phyloP scores from a whole-genome alignment of 2,329 filamentous ascomycete genomes.

The Epichloe coenophiala region DNA sequence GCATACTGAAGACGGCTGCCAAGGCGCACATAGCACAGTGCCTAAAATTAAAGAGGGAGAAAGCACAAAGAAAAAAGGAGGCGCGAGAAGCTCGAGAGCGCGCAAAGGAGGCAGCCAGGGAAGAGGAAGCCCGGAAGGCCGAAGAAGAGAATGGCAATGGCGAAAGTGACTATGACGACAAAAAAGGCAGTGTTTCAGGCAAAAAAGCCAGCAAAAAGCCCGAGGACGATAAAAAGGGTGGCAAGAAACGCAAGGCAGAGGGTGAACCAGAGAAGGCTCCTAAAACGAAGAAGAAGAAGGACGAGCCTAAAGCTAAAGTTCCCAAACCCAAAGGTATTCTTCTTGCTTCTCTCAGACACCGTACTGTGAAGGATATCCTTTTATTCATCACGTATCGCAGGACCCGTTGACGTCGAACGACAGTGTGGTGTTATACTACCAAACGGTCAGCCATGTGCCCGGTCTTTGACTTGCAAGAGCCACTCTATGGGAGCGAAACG shows the following conservation, averaged over 20 bases:
- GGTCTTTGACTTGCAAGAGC: conserved; percentile 85
- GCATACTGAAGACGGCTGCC: conserved; percentile 61
- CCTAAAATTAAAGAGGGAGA: conserved; percentile 69
- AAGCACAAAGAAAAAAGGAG: conserved; percentile 69
- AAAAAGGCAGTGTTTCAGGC: conserved; percentile 23
- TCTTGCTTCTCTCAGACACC: not conserved
- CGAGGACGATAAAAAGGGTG: conserved; percentile 48
- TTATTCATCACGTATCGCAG: conserved; percentile 18
- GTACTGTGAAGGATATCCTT: not conserved
- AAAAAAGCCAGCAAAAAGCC: conserved; percentile 61
- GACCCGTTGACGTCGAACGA: conserved; percentile 84
- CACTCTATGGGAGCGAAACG: conserved; percentile 93
- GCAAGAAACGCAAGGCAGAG: conserved; percentile 69
- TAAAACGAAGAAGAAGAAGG: conserved; percentile 90
- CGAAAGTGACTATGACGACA: conserved; percentile 32
- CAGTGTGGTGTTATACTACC: conserved; percentile 81
- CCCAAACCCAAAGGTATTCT: conserved; percentile 65
- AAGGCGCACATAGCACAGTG: conserved; percentile 74
- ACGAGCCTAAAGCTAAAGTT: conserved; percentile 71
- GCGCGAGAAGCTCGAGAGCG: conserved; percentile 57
- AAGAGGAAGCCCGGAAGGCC: conserved; percentile 39
- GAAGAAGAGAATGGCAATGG: conserved; percentile 35
- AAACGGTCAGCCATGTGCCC: conserved; percentile 75
- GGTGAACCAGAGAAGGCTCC: conserved; percentile 67
- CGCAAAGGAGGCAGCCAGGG: conserved; percentile 46